Evolutionary conservation across 2,329 filamentous ascomycete genomes (phyloP).

Genomic region (Hymenoscyphus infarciens): DNA sequence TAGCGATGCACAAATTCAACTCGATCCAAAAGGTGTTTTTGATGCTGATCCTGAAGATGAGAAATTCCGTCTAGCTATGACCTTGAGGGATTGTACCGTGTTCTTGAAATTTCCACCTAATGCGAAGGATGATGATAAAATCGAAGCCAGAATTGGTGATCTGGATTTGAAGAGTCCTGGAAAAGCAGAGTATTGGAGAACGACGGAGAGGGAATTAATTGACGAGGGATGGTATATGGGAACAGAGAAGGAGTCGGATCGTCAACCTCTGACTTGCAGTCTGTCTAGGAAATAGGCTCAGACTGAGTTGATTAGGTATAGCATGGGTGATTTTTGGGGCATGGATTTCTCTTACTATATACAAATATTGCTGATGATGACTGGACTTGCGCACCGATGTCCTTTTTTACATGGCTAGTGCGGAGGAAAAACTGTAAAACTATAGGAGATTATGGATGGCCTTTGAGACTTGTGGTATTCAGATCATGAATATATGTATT

Average conservation of each 20-base stretch:
- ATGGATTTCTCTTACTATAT: neutral
- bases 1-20: constrained; percentile 38
- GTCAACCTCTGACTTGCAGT: constrained; percentile 9
- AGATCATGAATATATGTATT: too few relatives aligned
- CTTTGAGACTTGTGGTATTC: too few relatives aligned
- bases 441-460: too few relatives aligned
- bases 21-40: constrained; percentile 34
- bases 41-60: constrained; percentile 37
- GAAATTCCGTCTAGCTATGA: constrained; percentile 69
- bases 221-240: constrained; percentile 64
- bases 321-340: neutral
- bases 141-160: constrained; percentile 66
- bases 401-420: too few relatives aligned
- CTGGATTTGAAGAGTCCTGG: constrained; percentile 70
- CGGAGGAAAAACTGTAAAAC: too few relatives aligned
- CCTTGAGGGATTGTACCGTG: constrained; percentile 73
- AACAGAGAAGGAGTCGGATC: constrained; percentile 29
- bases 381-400: too few relatives aligned
- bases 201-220: constrained; percentile 59
- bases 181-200: constrained; percentile 67
- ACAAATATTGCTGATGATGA: neutral
- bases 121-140: constrained; percentile 27
- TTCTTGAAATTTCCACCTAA: constrained; percentile 56
- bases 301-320: neutral
- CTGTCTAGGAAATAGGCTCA: neutral